Evolutionary conservation across 2,329 filamentous ascomycete genomes (phyloP).

Genomic region (Ophiostoma ulmi): DNA sequence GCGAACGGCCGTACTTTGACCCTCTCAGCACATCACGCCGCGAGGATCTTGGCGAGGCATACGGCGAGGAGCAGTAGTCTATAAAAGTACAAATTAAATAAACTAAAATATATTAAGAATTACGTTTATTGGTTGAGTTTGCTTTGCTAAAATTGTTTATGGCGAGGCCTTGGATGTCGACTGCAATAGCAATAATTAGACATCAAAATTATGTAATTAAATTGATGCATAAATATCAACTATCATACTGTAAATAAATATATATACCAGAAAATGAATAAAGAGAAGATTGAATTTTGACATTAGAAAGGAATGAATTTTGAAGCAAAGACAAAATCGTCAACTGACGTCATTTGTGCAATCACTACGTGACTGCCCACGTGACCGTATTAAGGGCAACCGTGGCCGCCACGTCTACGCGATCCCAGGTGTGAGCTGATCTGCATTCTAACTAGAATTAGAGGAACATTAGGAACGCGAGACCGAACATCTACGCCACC

Average conservation of each 20-base stretch:
- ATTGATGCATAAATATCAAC: too few species aligned
- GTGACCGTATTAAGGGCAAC: background rate
- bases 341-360: background rate
- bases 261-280: background rate
- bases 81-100: background rate
- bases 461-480: conserved; percentile 1
- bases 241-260: background rate
- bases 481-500: background rate
- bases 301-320: too few species aligned
- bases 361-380: background rate
- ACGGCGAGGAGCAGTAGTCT: conserved; percentile 13
- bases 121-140: too few species aligned
- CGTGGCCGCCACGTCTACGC: conserved; percentile 7
- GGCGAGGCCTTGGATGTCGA: too few species aligned
- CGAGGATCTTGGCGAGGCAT: conserved; percentile 14
- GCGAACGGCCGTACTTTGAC: conserved; percentile 52
- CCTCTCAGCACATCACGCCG: conserved; percentile 44
- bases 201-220: too few species aligned
- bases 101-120: background rate
- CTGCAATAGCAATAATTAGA: too few species aligned
- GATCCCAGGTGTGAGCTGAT: background rate
- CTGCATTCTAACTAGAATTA: background rate
- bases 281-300: background rate
- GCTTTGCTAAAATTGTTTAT: too few species aligned
- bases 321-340: background rate